Percentiles rank a stretch among this genome's conserved stretches.
Conservation (phyloP, 129 eudicot genomes). For the Logfia minima region DNA sequence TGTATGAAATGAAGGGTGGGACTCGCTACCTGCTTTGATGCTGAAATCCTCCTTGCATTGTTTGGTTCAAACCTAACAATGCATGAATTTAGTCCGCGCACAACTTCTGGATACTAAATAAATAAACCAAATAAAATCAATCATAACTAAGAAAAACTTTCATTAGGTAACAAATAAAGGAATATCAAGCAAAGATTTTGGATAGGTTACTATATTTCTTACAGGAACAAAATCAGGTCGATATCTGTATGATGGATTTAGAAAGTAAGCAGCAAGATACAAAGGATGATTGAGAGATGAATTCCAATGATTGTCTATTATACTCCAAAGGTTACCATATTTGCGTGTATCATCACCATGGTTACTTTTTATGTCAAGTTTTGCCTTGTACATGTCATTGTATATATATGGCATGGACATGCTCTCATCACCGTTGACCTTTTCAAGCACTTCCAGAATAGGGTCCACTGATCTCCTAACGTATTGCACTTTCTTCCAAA, state of each 20-base stretch:
- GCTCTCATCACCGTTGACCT: constrained; percentile 52
- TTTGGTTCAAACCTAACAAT: constrained; percentile 82
- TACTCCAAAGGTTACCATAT: constrained; percentile 77
- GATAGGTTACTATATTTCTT: constrained; percentile 24
- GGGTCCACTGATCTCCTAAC: constrained; percentile 79
- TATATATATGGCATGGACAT: constrained; percentile 82
- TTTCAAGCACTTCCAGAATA: constrained; percentile 71
- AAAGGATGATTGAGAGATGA: constrained; percentile 68
- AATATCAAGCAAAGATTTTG: not conserved
- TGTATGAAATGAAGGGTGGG: constrained; percentile 7
- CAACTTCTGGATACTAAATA: constrained; percentile 79
- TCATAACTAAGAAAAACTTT: constrained; percentile 6
- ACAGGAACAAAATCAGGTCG: constrained; percentile 81
- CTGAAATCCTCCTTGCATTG: constrained; percentile 70
- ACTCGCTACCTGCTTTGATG: constrained; percentile 75
- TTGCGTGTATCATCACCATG: constrained; percentile 83
- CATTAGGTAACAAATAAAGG: not conserved
- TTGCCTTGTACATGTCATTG: constrained; percentile 76
- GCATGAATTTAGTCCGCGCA: constrained; percentile 94
- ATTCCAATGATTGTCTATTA: constrained; percentile 76
- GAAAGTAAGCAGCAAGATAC: constrained; percentile 88
- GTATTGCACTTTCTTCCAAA: constrained; percentile 83
- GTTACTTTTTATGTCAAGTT: constrained; percentile 71
- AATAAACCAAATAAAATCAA: constrained; percentile 20
- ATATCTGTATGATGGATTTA: constrained; percentile 87